A percentile compares a stretch with the other conserved stretches of the same genome.
Evolutionary conservation across 2,329 filamentous ascomycete species (phyloP).

Genomic region (Neofusicoccum umdonicola): DNA sequence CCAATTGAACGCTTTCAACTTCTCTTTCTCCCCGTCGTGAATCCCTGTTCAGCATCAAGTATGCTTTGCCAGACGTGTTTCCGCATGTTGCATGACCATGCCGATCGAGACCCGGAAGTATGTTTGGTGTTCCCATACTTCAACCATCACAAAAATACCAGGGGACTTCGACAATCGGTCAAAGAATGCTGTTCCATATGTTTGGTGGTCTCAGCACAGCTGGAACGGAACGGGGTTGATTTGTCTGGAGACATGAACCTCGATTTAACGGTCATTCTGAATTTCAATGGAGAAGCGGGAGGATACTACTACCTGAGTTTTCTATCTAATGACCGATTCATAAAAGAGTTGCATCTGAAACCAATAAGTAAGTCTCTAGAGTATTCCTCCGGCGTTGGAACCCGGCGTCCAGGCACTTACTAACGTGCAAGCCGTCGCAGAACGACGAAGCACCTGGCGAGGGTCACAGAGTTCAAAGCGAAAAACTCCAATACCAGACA

Average conservation of each 20-base stretch:
- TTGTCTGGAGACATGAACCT: background rate
- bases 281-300: background rate
- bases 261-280: background rate
- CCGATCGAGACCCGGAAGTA: background rate
- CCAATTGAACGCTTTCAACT: background rate
- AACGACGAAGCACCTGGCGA: background rate
- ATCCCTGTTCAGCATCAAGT: background rate
- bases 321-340: background rate
- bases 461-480: background rate
- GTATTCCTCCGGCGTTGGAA: background rate
- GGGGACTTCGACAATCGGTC: conserved; percentile 6
- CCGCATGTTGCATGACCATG: conserved; percentile 18
- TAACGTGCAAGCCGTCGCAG: background rate
- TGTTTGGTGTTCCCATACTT: conserved; percentile 11
- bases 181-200: conserved; percentile 19
- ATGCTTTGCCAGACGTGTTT: conserved; percentile 19
- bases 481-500: background rate
- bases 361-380: background rate
- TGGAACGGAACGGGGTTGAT: background rate
- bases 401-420: no score
- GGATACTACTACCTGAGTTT: conserved; percentile 17
- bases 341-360: background rate
- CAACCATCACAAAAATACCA: conserved; percentile 16
- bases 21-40: background rate
- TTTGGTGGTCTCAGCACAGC: conserved; percentile 4